Conservation (phyloP, 306 rosid genomes). For the Hippophae gyantsensis region DNA sequence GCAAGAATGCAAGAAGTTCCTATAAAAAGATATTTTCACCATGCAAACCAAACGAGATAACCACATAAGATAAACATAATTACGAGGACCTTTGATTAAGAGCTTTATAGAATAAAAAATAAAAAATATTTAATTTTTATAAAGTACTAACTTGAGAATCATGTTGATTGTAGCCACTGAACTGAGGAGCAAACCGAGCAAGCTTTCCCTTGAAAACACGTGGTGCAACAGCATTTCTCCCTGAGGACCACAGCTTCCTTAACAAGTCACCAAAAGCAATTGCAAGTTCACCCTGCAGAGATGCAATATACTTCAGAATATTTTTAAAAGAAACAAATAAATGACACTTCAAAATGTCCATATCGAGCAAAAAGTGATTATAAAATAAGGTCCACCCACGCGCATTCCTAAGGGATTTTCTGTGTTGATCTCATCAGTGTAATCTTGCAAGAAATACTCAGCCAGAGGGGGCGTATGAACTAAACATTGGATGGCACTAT, state of each 20-base stretch:
- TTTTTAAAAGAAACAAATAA: constrained; percentile 14
- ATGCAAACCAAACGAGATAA: not conserved
- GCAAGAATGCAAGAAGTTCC: constrained; percentile 90
- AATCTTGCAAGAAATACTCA: constrained; percentile 87
- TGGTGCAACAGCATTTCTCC: constrained; percentile 72
- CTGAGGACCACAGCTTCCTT: constrained; percentile 94
- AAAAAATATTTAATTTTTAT: not conserved
- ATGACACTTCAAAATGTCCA: constrained; percentile 6
- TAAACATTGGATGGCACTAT: constrained; percentile 85
- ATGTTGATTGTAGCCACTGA: constrained; percentile 98
- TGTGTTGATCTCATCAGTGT: constrained; percentile 73
- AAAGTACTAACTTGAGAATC: constrained; percentile 82
- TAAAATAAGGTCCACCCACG: constrained; percentile 42
- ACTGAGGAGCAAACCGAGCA: constrained; percentile 97
- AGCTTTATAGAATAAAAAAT: constrained; percentile 13
- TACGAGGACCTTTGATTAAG: constrained; percentile 3
- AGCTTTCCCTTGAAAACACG: constrained; percentile 88
- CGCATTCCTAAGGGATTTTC: constrained; percentile 96
- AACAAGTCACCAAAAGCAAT: constrained; percentile 86
- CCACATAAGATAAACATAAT: not conserved
- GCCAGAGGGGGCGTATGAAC: constrained; percentile 86
- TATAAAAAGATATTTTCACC: constrained; percentile 15
- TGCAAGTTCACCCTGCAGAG: constrained; percentile 92
- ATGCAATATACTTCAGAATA: constrained; percentile 17
- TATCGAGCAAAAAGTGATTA: constrained; percentile 3